Percentiles rank a stretch among this genome's conserved stretches.
These are phyloP conservation scores for Apiotrichum domesticum DNA, from an alignment of 1,284 basidiomycete genomes.

Conservation along the genomic window DNA sequence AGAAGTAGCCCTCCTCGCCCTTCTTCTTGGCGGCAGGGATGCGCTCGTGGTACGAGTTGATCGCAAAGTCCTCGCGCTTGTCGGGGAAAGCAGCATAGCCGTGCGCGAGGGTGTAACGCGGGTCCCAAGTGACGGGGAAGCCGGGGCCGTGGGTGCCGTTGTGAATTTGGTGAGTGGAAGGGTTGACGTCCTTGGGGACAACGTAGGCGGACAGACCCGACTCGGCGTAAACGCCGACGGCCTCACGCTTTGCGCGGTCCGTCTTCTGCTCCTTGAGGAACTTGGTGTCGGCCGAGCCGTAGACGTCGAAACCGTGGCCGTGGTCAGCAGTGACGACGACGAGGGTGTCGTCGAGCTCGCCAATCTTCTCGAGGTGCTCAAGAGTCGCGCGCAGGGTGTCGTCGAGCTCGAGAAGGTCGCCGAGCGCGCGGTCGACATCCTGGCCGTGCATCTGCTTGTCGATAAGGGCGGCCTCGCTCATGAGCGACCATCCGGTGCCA, in stretches of 20 bases:
- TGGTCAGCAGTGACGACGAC: slow-evolving; percentile 49
- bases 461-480: slow-evolving; percentile 48
- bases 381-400: slow-evolving; percentile 46
- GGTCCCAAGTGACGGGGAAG: slow-evolving; percentile 48
- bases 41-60: slow-evolving; percentile 36
- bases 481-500: slow-evolving; percentile 45
- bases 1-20: slow-evolving; percentile 31
- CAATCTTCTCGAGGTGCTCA: slow-evolving; percentile 45
- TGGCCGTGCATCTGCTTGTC: slow-evolving; percentile 49
- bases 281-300: slow-evolving; percentile 44
- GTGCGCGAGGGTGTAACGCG: slow-evolving; percentile 44
- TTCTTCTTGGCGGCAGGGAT: slow-evolving; percentile 34
- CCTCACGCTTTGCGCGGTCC: slow-evolving; percentile 44
- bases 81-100: slow-evolving; percentile 45
- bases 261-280: slow-evolving; percentile 37
- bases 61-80: slow-evolving; percentile 38
- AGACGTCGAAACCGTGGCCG: slow-evolving; percentile 45
- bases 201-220: slow-evolving; percentile 42
- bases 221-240: slow-evolving; percentile 44
- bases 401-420: slow-evolving; percentile 49
- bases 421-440: slow-evolving; percentile 47
- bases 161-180: slow-evolving; percentile 35
- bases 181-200: slow-evolving; percentile 29
- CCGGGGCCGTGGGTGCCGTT: slow-evolving; percentile 34
- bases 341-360: slow-evolving; percentile 47